Conservation (phyloP, 208 protist species). For the Crithidia mellificae region DNA sequence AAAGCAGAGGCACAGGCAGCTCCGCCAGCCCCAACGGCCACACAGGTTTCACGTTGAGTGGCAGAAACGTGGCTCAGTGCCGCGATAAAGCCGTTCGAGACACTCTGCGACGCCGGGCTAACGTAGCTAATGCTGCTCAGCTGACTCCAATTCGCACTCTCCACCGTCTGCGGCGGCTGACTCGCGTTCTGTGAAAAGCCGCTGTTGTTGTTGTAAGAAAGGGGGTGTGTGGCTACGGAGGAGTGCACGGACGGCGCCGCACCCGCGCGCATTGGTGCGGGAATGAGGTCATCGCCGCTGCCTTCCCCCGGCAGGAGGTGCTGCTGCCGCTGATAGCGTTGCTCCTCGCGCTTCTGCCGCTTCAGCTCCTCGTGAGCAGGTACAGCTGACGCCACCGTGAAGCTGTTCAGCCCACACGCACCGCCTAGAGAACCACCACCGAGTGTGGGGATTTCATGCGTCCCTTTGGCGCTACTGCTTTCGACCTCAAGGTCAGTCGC, state of each 20-base stretch:
- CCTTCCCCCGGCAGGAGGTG: conserved; percentile 10
- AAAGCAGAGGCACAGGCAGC: conserved; percentile 1
- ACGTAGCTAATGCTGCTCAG: conserved; percentile 35
- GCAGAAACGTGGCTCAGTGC: conserved; percentile 1
- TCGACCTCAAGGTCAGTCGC: conserved; percentile 21
- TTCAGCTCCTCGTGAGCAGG: conserved; percentile 8
- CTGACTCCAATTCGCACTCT: conserved; percentile 19
- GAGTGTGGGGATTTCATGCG: no score
- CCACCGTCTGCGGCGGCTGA: background rate
- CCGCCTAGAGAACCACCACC: no score
- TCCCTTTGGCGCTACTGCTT: no score
- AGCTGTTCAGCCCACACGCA: background rate
- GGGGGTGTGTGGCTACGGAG: background rate
- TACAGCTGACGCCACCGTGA: background rate
- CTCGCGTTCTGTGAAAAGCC: background rate
- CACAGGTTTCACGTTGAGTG: conserved; percentile 3
- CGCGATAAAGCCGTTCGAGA: conserved; percentile 14
- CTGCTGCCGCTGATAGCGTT: conserved; percentile 4
- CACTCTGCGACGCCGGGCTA: conserved; percentile 26
- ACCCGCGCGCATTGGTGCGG: conserved; percentile 9
- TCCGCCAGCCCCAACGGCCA: background rate
- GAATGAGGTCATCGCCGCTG: conserved; percentile 25
- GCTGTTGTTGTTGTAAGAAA: background rate
- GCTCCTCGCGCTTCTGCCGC: conserved; percentile 26
- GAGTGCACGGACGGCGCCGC: background rate